These are phyloP conservation scores for Solanum aculeatissimum DNA, from an alignment of 305 asterid species.

Conservation along the genomic window DNA sequence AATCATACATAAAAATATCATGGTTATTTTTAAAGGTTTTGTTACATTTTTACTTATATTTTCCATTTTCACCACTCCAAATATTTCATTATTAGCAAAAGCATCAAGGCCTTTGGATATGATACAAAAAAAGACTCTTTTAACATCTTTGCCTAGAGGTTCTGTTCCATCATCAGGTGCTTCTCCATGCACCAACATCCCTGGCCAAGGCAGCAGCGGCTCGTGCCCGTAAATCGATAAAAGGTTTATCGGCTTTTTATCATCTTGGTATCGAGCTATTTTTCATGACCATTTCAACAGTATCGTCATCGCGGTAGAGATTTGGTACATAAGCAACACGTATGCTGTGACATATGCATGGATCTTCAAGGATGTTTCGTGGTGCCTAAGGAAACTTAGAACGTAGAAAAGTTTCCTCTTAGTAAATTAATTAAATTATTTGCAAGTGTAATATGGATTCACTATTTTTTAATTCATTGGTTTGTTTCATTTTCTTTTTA, in stretches of 20 bases:
- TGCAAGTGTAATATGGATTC: neutral
- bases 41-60: neutral
- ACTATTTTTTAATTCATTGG: neutral
- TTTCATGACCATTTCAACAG: neutral
- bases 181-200: slow-evolving; percentile 4
- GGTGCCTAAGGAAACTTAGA: neutral
- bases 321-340: neutral
- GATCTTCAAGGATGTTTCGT: neutral
- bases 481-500: neutral
- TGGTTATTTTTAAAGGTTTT: neutral
- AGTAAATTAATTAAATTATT: neutral
- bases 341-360: neutral
- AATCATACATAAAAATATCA: neutral
- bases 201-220: neutral
- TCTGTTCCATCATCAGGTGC: neutral
- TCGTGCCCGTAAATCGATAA: neutral
- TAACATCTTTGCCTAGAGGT: neutral
- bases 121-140: neutral
- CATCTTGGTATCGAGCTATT: neutral
- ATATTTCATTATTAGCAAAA: neutral
- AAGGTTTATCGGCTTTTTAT: neutral
- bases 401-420: neutral
- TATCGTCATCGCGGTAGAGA: neutral
- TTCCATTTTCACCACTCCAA: neutral
- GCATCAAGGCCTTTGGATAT: neutral